A percentile compares a stretch with the other conserved stretches of the same genome.
These are phyloP conservation scores for Flaveria sonorensis DNA, from an alignment of 129 eudicot genomes.

Conservation along the genomic window DNA sequence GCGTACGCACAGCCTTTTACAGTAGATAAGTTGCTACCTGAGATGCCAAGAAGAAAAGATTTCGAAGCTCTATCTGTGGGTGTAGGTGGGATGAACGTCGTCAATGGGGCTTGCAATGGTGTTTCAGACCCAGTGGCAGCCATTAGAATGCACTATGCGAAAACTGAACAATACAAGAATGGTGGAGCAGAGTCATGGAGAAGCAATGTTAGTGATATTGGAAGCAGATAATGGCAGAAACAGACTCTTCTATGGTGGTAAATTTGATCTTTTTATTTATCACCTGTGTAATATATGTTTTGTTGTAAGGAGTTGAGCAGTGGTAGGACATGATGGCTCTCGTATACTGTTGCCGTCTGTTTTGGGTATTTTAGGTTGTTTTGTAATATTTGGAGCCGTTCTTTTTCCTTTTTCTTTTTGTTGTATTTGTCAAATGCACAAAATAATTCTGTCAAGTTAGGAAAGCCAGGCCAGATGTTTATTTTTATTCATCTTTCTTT, in stretches of 20 bases:
- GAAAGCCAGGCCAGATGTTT: constrained; percentile 25
- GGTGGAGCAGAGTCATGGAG: constrained; percentile 63
- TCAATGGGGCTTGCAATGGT: constrained; percentile 33
- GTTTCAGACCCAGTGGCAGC: constrained; percentile 70
- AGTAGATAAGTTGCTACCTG: constrained; percentile 48
- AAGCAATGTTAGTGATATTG: constrained; percentile 45
- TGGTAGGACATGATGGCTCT: constrained; percentile 30
- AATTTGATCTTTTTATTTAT: not conserved
- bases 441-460: constrained; percentile 29
- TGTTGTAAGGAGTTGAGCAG: constrained; percentile 33
- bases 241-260: not conserved
- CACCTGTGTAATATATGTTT: constrained; percentile 26
- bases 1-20: constrained; percentile 54
- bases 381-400: constrained; percentile 33
- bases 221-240: constrained; percentile 47
- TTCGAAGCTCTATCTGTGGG: constrained; percentile 23
- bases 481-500: not conserved
- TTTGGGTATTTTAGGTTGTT: constrained; percentile 28
- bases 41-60: constrained; percentile 56
- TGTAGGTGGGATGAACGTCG: constrained; percentile 15
- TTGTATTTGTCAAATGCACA: constrained; percentile 40
- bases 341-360: constrained; percentile 27
- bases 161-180: constrained; percentile 49
- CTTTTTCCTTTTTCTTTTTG: constrained; percentile 1
- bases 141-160: constrained; percentile 76